phyloP scores from a whole-genome alignment of 441 rosid species.

The Omphalea diandra region DNA sequence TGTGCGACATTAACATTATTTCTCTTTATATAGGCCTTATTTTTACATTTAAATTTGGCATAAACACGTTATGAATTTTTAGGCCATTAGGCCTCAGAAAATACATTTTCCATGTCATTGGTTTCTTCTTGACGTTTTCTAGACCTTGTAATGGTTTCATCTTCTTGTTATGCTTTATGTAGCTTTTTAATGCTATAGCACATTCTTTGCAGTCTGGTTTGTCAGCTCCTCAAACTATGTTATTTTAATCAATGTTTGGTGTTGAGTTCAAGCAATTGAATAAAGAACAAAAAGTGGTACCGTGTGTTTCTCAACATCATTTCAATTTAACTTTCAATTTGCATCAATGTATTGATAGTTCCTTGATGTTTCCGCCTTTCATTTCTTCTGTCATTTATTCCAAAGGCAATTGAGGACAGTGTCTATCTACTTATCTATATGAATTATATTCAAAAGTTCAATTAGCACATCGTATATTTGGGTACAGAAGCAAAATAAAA shows the following conservation, averaged over 20 bases:
- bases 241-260: slow-evolving; percentile 1
- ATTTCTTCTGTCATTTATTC: slow-evolving; percentile 11
- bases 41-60: not conserved
- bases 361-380: not conserved
- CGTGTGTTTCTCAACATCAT: not conserved
- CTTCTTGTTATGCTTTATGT: not conserved
- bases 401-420: not conserved
- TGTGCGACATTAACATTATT: not conserved
- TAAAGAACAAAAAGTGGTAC: not conserved
- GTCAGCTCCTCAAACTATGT: too few relatives aligned
- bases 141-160: not conserved
- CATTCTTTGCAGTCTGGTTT: not conserved
- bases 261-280: slow-evolving; percentile 3
- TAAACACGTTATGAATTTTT: not conserved
- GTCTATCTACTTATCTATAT: not conserved
- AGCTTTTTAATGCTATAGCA: not conserved
- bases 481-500: not conserved
- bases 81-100: not conserved
- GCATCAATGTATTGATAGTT: not conserved
- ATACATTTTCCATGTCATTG: not conserved
- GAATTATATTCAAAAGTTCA: not conserved
- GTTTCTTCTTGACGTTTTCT: not conserved
- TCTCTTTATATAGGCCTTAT: not conserved
- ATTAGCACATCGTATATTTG: not conserved
- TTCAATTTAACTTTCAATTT: not conserved